Evolutionary conservation across 371 early-diverging fungal species (phyloP), one percentile per base, ranked within the genome.

Genomic region (Mortierella sp.): DNA sequence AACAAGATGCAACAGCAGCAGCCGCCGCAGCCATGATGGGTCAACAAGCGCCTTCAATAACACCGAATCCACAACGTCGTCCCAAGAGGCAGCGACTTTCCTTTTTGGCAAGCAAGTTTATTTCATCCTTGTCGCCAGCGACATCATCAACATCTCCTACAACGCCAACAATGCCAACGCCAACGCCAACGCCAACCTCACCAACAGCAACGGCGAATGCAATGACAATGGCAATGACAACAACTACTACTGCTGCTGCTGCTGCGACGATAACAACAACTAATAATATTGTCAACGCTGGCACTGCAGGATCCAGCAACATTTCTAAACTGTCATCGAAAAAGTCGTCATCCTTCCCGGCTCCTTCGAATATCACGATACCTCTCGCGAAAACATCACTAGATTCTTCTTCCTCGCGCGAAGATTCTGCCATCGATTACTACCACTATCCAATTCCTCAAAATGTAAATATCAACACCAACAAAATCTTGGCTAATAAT

Each of bases 21-120:
- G 45, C 62, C 45, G 3, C 35, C 6, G 37, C 39, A 52, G 45
- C 62, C 45, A 0, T 22, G 30, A 57, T 57, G 18, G 57, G 26
- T 28, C 57, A 28, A 12, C 32, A 24, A 28, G 14, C 18, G 11
- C 18, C 60, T 4, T 26, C 35, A 58, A 30, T 11, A 6, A 30
- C 58, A 30, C 0, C 37, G 20, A 14, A 20, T n/a, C 55, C 24
- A 14, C 24, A n/a, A 8, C 65, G 14, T 66, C 57, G 40, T 3
- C 37, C 40, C 1, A 35, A 24, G 39, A 54, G n/a, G 22, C 24
- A 71, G n/a, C 71, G 64, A 1, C 37, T 64, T 40, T 71, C 71
- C 10, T 59, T 47, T 28, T 37, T 70, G 6, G 47, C 59, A 37
- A 71, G 49, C 39, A 58, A 64, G 28, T 35, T 64, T 12, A 45